These are phyloP conservation scores for Oryza glumipatula DNA, from an alignment of 176 grass and related monocot species.

Conservation along the genomic window DNA sequence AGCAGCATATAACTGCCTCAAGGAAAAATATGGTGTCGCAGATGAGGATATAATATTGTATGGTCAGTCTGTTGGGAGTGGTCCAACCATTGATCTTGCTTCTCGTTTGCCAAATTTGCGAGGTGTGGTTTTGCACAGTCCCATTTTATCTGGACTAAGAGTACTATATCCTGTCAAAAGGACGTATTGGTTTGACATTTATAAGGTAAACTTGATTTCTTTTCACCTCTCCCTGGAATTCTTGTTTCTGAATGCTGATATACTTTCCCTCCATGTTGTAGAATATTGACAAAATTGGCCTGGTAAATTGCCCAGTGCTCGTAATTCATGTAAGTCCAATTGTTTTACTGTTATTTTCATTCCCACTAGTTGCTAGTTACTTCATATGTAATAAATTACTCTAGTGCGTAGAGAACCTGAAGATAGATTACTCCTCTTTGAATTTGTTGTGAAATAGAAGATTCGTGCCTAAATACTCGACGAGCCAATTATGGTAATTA, in stretches of 20 bases:
- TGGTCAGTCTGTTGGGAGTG: slow-evolving; percentile 91
- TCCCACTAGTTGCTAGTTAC: background rate
- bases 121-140: slow-evolving; percentile 89
- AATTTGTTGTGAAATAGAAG: slow-evolving; percentile 9
- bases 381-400: background rate
- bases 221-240: background rate
- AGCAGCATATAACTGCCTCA: slow-evolving; percentile 90
- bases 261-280: slow-evolving; percentile 40
- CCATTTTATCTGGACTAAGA: slow-evolving; percentile 85
- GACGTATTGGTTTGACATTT: slow-evolving; percentile 94
- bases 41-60: slow-evolving; percentile 90
- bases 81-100: slow-evolving; percentile 91
- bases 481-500: slow-evolving; percentile 13
- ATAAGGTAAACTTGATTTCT: slow-evolving; percentile 65
- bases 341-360: background rate
- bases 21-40: slow-evolving; percentile 72
- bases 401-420: slow-evolving; percentile 26
- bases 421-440: background rate
- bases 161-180: slow-evolving; percentile 87
- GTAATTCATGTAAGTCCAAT: slow-evolving; percentile 82
- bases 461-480: background rate
- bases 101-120: slow-evolving; percentile 76
- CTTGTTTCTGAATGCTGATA: slow-evolving; percentile 42
- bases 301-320: slow-evolving; percentile 82
- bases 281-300: slow-evolving; percentile 84